Conservation (phyloP, 1,284 basidiomycete genomes). For the Naganishia sp. region DNA sequence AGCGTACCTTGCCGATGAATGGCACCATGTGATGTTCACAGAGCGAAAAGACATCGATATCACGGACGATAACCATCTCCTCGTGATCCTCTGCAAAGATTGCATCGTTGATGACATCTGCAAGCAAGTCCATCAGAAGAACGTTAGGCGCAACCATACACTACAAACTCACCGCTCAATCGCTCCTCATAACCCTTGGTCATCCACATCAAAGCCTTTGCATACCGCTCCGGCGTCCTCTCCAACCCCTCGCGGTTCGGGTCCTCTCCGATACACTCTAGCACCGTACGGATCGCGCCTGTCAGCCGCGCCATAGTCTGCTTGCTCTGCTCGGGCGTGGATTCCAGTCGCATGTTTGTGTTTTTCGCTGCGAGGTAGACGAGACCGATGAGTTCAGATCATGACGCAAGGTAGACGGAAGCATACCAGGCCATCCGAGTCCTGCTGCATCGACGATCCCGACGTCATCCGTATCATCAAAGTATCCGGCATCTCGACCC, state of each 20-base stretch:
- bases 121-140: neutral
- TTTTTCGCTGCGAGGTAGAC: conserved; percentile 72
- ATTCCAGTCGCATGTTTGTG: conserved; percentile 78
- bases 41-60: conserved; percentile 95
- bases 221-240: conserved; percentile 92
- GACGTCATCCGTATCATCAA: conserved; percentile 42
- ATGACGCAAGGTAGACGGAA: conserved; percentile 1
- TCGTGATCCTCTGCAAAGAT: conserved; percentile 99
- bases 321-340: conserved; percentile 69
- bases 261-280: conserved; percentile 98
- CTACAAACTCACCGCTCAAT: conserved; percentile 65
- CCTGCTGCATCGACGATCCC: conserved; percentile 80
- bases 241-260: conserved; percentile 88
- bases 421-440: conserved; percentile 87
- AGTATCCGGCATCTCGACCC: conserved; percentile 33
- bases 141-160: conserved; percentile 4
- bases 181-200: conserved; percentile 97
- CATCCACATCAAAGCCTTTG: conserved; percentile 98
- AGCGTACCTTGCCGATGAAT: conserved; percentile 89
- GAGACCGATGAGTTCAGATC: conserved; percentile 2
- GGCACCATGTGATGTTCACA: conserved; percentile 99
- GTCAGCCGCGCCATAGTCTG: conserved; percentile 76
- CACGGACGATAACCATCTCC: conserved; percentile 98
- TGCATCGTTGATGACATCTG: conserved; percentile 98
- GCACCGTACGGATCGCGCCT: conserved; percentile 82